These are phyloP conservation scores for Halophytophthora polymorphica DNA, from an alignment of 352 stramenopile species.

Conservation along the genomic window DNA sequence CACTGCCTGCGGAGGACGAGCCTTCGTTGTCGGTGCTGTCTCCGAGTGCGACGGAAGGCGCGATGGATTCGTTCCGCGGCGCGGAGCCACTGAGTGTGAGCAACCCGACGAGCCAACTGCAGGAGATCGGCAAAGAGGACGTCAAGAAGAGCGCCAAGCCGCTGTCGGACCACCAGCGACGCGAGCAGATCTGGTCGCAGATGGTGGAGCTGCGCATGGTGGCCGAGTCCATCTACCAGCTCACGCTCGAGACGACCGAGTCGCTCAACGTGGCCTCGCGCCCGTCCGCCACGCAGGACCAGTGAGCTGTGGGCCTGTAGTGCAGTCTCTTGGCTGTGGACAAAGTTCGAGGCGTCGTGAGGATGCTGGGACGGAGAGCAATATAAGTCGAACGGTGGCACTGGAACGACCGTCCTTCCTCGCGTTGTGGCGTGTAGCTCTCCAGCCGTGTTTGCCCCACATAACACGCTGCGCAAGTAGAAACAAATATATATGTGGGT, in stretches of 20 bases:
- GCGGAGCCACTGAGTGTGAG: not conserved
- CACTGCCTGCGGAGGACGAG: conserved; percentile 14
- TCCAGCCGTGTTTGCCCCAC: too few species aligned
- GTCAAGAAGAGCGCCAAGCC: conserved; percentile 1
- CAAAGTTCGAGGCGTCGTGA: too few species aligned
- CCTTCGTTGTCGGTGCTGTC: conserved; percentile 20
- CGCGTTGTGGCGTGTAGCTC: too few species aligned
- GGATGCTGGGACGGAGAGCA: too few species aligned
- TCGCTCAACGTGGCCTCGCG: conserved; percentile 15
- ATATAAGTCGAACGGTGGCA: too few species aligned
- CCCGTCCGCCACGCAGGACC: too few species aligned
- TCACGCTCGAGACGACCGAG: conserved; percentile 28
- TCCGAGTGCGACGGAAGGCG: conserved; percentile 14
- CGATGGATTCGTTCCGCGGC: conserved; percentile 26
- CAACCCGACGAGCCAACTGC: not conserved
- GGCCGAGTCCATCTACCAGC: conserved; percentile 46
- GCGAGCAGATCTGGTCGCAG: conserved; percentile 37
- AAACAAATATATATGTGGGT: too few species aligned
- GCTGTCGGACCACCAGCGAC: conserved; percentile 21
- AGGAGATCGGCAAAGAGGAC: conserved; percentile 4
- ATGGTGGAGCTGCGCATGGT: conserved; percentile 46
- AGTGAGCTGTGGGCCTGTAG: too few species aligned
- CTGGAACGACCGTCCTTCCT: too few species aligned
- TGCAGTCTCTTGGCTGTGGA: too few species aligned
- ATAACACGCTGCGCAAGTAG: too few species aligned